Conservation (phyloP, 495 filamentous ascomycete species). For the Neurospora sp. region DNA sequence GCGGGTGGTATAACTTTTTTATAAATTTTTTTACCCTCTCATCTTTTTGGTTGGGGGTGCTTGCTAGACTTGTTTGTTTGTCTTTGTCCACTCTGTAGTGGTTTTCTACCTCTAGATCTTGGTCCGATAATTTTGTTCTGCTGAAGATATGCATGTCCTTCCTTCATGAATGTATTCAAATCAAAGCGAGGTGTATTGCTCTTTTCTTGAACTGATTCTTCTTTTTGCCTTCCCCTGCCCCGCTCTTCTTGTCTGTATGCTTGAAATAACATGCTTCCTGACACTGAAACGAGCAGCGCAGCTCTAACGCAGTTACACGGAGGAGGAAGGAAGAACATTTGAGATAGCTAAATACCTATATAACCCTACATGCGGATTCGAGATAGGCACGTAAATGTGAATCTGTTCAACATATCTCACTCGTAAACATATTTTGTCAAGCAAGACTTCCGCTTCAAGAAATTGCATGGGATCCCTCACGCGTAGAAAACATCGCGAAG, state of each 20-base stretch:
- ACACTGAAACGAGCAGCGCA: neutral
- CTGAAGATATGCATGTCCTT: neutral
- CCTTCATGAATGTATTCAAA: neutral
- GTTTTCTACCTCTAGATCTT: neutral
- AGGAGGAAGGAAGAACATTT: neutral
- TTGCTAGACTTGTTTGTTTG: neutral
- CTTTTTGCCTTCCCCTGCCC: neutral
- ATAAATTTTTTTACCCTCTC: no score
- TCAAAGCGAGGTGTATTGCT: neutral
- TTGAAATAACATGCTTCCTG: neutral
- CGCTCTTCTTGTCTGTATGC: neutral
- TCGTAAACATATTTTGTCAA: neutral
- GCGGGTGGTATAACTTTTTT: no score
- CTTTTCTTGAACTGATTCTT: neutral
- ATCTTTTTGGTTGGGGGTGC: no score
- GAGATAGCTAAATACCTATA: no score
- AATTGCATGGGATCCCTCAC: neutral
- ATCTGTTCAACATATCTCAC: neutral
- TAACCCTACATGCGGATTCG: no score
- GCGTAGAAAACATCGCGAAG: neutral
- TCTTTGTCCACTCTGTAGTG: neutral
- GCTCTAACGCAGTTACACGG: neutral
- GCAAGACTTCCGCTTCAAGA: neutral
- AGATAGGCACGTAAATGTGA: neutral
- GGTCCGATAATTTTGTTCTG: neutral